Base-by-base conservation (phyloP, 768 basidiomycete species). In the Brasilioporus rufonigricans region DNA sequence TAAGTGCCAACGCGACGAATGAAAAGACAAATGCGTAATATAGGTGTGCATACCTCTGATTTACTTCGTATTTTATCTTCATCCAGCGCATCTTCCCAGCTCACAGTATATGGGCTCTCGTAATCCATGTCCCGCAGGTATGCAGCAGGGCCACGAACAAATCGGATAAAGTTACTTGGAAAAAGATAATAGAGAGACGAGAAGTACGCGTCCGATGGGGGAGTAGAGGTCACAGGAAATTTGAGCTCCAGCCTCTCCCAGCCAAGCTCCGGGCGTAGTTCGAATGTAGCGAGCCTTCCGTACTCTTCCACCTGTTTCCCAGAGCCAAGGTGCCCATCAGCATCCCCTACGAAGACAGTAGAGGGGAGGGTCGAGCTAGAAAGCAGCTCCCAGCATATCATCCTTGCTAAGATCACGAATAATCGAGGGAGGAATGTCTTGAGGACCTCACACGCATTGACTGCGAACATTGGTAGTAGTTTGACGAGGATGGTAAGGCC, bases 151-250 rank as follows among this genome's bases (percentile, higher is more conserved):
- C 78, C 74, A 48, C 85, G 83, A 50, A 94, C 71, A 69, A 97
- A 97, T 50, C 80, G 81, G 54, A 96, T 75, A 39, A 90, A 77
- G 73, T 95, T 97, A 72, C 86, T 89, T 1, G 94, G 94, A 74
- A 91, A 97, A 45, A 94, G 82, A 63, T 92, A 94, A 72, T 95
- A 96, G 57, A 97, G 75, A 43, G 80, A 79, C 2, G 86, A 86
- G 72, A 93, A 93, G 64, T 82, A 90, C 41, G 75, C 78, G 19
- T 83, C 78, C 16, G 84, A 78, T 5, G 83, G 80, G 18, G 90
- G 88, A 2, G 81, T 73, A 27, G 75, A 70, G 14, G 82, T 78
- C 1, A 75, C 76, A 11, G 79, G 74, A 65, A 89, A 84, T 1
- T 82, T 76, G 61, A 76, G 74, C 46, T 88, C 84, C 26, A 91